A percentile compares a stretch with the other conserved stretches of the same genome.
Conservation (phyloP, 2,329 filamentous ascomycete species). For the Alternaria sp. region DNA sequence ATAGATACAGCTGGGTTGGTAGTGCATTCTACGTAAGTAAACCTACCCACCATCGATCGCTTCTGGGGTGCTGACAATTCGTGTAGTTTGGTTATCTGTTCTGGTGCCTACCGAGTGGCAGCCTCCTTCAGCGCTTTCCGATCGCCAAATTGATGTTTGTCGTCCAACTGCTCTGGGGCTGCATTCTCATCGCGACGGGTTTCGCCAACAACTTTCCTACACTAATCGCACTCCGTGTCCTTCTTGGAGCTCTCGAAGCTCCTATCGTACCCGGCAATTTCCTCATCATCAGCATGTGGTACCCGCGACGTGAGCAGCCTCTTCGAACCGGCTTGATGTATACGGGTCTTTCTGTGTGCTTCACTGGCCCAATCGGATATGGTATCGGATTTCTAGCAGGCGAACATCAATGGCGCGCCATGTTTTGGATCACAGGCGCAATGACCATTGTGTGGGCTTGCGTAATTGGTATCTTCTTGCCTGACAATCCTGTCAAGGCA, state of each 20-base stretch:
- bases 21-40: conserved; percentile 19
- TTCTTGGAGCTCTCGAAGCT: conserved; percentile 63
- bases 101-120: conserved; percentile 25
- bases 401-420: conserved; percentile 48
- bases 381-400: conserved; percentile 33
- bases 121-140: conserved; percentile 26
- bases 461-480: conserved; percentile 43
- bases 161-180: conserved; percentile 20
- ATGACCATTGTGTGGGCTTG: conserved; percentile 41
- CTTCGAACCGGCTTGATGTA: conserved; percentile 39
- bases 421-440: conserved; percentile 49
- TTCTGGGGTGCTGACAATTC: not conserved
- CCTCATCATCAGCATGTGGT: conserved; percentile 49
- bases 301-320: conserved; percentile 41
- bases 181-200: conserved; percentile 21
- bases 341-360: conserved; percentile 42
- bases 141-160: conserved; percentile 26
- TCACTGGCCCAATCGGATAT: conserved; percentile 43
- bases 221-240: conserved; percentile 59
- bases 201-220: conserved; percentile 44
- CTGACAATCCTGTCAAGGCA: conserved; percentile 49
- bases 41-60: too few relatives aligned
- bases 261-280: conserved; percentile 54
- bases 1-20: conserved; percentile 34
- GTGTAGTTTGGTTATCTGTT: conserved; percentile 29